Evolutionary conservation across 352 stramenopile species (phyloP).

Genomic region (Pythium insidiosum): DNA sequence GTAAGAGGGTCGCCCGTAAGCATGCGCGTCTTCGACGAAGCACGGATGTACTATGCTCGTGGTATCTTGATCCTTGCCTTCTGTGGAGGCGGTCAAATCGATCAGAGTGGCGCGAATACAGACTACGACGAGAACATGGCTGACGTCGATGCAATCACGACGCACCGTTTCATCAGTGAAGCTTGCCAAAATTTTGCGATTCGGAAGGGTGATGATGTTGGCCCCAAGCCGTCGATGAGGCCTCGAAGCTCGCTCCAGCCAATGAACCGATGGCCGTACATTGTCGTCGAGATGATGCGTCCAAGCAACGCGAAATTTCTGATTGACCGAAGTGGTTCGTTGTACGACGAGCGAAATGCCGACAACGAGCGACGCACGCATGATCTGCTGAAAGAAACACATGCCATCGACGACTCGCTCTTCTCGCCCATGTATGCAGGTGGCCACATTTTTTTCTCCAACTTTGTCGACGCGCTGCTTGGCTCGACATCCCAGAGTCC

Average conservation of each 20-base stretch:
- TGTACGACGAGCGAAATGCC: constrained; percentile 29
- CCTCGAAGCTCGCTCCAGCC: too few species aligned
- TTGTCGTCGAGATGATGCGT: constrained; percentile 65
- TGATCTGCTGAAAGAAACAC: constrained; percentile 48
- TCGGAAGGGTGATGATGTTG: too few species aligned
- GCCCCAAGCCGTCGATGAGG: too few species aligned
- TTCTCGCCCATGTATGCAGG: constrained; percentile 50
- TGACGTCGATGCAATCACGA: constrained; percentile 69
- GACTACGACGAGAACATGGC: constrained; percentile 70
- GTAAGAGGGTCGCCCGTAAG: constrained; percentile 57
- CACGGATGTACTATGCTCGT: constrained; percentile 42
- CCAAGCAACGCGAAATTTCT: constrained; percentile 72
- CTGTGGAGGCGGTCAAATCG: constrained; percentile 20
- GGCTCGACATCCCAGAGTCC: constrained; percentile 47
- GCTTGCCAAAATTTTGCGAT: constrained; percentile 55
- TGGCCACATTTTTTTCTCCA: constrained; percentile 65
- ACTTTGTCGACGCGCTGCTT: constrained; percentile 63
- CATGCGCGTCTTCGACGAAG: constrained; percentile 43
- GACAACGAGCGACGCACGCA: constrained; percentile 25
- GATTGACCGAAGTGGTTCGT: constrained; percentile 31
- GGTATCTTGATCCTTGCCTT: constrained; percentile 73
- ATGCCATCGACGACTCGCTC: constrained; percentile 44
- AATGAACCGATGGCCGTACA: too few species aligned
- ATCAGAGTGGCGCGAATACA: constrained; percentile 16
- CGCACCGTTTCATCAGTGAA: constrained; percentile 70